phyloP scores from a whole-genome alignment of 306 rosid species.

The Pyrus communis region DNA sequence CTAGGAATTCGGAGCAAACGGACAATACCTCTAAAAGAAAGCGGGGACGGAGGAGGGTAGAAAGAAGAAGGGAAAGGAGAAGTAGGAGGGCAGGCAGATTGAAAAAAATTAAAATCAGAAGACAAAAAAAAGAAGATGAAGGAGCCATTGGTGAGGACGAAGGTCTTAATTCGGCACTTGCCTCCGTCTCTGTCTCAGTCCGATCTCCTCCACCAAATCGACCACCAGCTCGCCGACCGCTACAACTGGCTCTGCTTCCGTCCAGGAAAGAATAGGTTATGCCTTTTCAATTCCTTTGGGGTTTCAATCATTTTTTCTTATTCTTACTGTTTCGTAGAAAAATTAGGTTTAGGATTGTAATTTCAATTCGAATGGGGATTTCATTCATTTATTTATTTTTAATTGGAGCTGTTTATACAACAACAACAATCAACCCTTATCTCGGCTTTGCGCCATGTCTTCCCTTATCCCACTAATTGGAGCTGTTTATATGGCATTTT shows the following conservation, averaged over 20 bases:
- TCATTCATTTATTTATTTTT: neutral
- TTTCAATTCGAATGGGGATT: neutral
- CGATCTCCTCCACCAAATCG: constrained; percentile 70
- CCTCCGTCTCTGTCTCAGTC: constrained; percentile 84
- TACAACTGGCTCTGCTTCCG: constrained; percentile 59
- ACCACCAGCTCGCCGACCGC: constrained; percentile 59
- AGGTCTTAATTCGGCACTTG: constrained; percentile 76
- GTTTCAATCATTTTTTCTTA: neutral
- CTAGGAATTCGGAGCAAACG: too few species aligned
- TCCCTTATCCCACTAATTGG: too few species aligned
- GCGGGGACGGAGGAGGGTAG: neutral
- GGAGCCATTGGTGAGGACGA: constrained; percentile 53
- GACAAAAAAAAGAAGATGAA: constrained; percentile 38
- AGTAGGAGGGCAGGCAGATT: neutral
- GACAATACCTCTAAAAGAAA: too few species aligned
- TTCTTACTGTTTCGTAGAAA: neutral
- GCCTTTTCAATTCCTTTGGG: neutral
- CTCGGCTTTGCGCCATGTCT: too few species aligned
- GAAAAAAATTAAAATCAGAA: neutral
- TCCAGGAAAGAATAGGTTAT: constrained; percentile 68
- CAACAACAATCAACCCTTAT: too few species aligned
- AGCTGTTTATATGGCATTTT: neutral
- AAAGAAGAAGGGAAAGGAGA: neutral
- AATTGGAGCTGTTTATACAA: neutral
- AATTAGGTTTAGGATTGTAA: neutral